Conservation (phyloP, 495 filamentous ascomycete species). For the Amphirosellinia nigrospora region DNA sequence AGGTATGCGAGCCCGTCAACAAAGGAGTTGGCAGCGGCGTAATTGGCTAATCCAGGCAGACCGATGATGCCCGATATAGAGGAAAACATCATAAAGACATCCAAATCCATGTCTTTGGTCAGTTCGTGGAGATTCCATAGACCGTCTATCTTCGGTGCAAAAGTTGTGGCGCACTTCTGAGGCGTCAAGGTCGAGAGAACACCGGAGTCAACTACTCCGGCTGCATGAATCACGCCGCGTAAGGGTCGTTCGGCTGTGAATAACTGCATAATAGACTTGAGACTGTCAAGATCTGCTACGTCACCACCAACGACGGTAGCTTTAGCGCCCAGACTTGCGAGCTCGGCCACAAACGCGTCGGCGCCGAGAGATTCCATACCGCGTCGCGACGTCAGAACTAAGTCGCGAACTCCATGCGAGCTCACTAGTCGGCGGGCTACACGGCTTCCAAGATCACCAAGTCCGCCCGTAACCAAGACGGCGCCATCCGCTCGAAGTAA, state of each 20-base stretch:
- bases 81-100: constrained; percentile 62
- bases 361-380: constrained; percentile 36
- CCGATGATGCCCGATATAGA: constrained; percentile 58
- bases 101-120: constrained; percentile 44
- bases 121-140: constrained; percentile 51
- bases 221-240: constrained; percentile 50
- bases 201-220: constrained; percentile 50
- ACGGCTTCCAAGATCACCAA: constrained; percentile 59
- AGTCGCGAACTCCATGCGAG: constrained; percentile 50
- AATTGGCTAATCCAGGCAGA: constrained; percentile 55
- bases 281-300: constrained; percentile 32
- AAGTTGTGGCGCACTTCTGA: constrained; percentile 40
- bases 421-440: constrained; percentile 54
- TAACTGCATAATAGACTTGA: constrained; percentile 29
- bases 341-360: constrained; percentile 25
- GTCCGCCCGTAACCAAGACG: constrained; percentile 58
- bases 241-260: constrained; percentile 46
- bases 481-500: constrained; percentile 39
- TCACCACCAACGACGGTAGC: constrained; percentile 40
- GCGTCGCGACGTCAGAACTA: constrained; percentile 57
- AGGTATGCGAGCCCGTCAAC: constrained; percentile 47
- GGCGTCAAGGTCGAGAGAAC: constrained; percentile 49
- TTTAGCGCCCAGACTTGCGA: constrained; percentile 25
- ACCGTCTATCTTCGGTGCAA: constrained; percentile 49
- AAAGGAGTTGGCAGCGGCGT: constrained; percentile 61